A percentile compares a stretch with the other conserved stretches of the same genome.
These are phyloP conservation scores for Tolypocladium cylindrosporum DNA, from an alignment of 2,329 filamentous ascomycete species.

Conservation along the genomic window DNA sequence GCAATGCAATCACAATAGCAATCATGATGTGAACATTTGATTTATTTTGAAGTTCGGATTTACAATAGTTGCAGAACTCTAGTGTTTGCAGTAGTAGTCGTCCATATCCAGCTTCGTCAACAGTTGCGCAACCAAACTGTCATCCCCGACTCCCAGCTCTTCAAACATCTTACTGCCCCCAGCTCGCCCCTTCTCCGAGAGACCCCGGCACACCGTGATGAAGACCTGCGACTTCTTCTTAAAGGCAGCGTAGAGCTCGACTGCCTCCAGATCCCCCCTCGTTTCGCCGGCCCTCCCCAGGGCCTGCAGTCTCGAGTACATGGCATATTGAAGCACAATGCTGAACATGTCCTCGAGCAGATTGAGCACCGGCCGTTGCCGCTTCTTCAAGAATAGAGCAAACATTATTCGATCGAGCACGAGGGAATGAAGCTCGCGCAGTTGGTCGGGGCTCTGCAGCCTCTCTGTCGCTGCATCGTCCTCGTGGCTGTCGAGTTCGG, in stretches of 20 bases:
- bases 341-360: constrained; percentile 70
- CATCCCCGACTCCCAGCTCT: constrained; percentile 26
- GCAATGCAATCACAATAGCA: too few species aligned
- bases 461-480: constrained; percentile 17
- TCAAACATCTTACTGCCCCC: constrained; percentile 18
- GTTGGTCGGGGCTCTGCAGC: constrained; percentile 47
- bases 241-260: constrained; percentile 53
- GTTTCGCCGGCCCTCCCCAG: constrained; percentile 15
- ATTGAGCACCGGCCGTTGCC: constrained; percentile 62
- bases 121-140: constrained; percentile 58
- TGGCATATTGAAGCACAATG: constrained; percentile 62
- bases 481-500: constrained; percentile 35
- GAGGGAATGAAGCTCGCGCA: constrained; percentile 61
- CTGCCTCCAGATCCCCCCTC: constrained; percentile 10
- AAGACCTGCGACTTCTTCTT: constrained; percentile 66
- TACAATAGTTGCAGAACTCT: not conserved
- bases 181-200: constrained; percentile 51
- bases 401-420: constrained; percentile 68
- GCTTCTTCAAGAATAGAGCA: constrained; percentile 61
- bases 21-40: too few species aligned
- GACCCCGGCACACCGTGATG: constrained; percentile 57
- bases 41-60: too few species aligned
- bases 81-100: constrained; percentile 44
- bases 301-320: constrained; percentile 29
- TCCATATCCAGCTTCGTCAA: constrained; percentile 63